Conservation (phyloP, 371 early-diverging fungal species). For the Saksenaea vasiformis region DNA sequence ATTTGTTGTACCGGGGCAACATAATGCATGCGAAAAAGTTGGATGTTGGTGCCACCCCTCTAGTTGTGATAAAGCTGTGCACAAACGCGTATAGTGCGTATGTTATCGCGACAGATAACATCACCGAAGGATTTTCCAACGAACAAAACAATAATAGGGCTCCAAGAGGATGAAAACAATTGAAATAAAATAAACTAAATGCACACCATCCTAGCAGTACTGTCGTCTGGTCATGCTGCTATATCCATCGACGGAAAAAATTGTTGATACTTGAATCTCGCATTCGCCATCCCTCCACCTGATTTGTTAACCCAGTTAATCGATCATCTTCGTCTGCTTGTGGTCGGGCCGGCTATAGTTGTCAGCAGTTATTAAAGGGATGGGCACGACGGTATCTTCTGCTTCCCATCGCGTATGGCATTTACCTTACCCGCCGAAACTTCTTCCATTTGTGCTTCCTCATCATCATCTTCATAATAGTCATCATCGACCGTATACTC, state of each 20-base stretch:
- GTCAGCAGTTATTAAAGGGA: neutral
- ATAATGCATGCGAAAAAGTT: too few relatives aligned
- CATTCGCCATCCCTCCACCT: slow-evolving; percentile 26
- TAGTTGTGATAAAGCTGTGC: too few relatives aligned
- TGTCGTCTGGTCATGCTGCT: neutral
- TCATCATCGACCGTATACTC: neutral
- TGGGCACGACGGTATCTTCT: slow-evolving; percentile 8
- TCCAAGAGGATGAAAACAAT: neutral
- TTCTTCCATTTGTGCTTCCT: slow-evolving; percentile 4
- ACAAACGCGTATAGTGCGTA: too few relatives aligned
- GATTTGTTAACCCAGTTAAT: slow-evolving; percentile 13
- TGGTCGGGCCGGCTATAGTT: slow-evolving; percentile 12
- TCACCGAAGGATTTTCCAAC: neutral
- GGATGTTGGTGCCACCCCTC: too few relatives aligned
- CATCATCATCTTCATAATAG: neutral
- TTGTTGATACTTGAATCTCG: slow-evolving; percentile 35
- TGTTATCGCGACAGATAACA: too few relatives aligned
- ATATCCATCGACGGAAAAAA: slow-evolving; percentile 31
- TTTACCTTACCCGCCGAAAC: slow-evolving; percentile 8
- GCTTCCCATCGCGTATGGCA: slow-evolving; percentile 10
- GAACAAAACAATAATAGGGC: neutral
- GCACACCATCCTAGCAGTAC: neutral
- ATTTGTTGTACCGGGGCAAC: too few relatives aligned
- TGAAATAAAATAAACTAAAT: neutral
- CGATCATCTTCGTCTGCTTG: slow-evolving; percentile 20